phyloP scores from a whole-genome alignment of 2,329 filamentous ascomycete genomes.

The Mycosphaerelloides madeirae region DNA sequence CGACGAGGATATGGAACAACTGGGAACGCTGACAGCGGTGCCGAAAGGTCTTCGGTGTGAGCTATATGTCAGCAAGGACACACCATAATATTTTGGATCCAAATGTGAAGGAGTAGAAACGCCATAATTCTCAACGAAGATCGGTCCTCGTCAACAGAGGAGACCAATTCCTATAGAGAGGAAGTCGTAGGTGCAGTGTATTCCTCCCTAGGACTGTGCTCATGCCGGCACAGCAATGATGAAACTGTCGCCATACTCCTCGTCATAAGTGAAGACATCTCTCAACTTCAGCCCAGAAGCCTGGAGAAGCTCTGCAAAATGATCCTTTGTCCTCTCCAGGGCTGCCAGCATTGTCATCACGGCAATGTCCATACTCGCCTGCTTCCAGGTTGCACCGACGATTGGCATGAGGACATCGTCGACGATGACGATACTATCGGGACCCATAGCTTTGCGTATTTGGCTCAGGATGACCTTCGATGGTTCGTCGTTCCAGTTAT shows the following conservation, averaged over 20 bases:
- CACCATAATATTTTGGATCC: no score
- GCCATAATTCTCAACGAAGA: neutral
- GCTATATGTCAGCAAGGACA: neutral
- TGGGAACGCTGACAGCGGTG: neutral
- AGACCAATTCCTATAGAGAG: no score
- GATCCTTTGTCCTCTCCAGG: neutral
- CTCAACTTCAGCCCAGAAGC: neutral
- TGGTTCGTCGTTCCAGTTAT: constrained; percentile 3
- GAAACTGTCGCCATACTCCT: neutral
- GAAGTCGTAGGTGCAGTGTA: no score
- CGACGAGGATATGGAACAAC: neutral
- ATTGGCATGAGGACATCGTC: constrained; percentile 1
- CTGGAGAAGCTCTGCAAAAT: neutral
- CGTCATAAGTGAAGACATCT: constrained; percentile 1
- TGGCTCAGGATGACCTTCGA: neutral
- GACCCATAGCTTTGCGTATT: constrained; percentile 1
- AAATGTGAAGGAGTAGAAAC: no score
- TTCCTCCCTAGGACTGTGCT: no score
- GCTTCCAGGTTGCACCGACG: neutral
- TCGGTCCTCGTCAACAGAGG: no score
- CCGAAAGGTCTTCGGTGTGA: neutral
- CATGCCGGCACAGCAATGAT: no score
- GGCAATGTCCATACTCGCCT: neutral
- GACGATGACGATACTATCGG: constrained; percentile 1
- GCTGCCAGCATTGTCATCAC: constrained; percentile 4